These are phyloP conservation scores for Saccharomycopsis babjevae DNA, from an alignment of 805 yeast genomes.

Conservation along the genomic window DNA sequence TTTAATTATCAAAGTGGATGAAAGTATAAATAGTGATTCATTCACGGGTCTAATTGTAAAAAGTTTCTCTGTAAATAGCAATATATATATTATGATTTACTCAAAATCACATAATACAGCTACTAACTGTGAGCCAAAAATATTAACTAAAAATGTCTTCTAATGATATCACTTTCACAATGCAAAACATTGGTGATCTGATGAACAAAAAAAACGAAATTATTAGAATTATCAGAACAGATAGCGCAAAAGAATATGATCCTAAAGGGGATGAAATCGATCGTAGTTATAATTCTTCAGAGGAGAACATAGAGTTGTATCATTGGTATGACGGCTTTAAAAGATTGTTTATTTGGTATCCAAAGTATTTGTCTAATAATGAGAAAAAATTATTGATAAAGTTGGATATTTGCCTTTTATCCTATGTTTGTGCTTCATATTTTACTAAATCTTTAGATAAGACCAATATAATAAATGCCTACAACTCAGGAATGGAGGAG, in stretches of 20 bases:
- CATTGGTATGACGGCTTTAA: not conserved
- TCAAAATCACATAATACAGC: too few relatives aligned
- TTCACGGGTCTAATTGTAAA: not conserved
- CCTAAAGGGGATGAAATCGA: not conserved
- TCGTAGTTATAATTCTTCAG: not conserved
- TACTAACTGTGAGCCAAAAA: not conserved
- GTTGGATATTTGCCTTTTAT: constrained; percentile 42
- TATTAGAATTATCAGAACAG: too few relatives aligned
- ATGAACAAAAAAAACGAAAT: not conserved
- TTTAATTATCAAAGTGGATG: too few relatives aligned
- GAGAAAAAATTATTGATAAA: constrained; percentile 38
- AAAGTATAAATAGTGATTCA: too few relatives aligned
- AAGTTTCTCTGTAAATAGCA: not conserved
- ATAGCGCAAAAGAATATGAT: not conserved
- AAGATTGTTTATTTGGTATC: constrained; percentile 1
- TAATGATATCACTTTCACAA: too few relatives aligned
- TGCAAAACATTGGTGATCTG: not conserved
- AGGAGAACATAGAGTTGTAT: not conserved
- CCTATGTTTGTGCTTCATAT: constrained; percentile 57
- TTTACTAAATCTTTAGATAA: constrained; percentile 49
- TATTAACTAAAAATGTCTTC: not conserved
- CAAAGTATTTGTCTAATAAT: constrained; percentile 15
- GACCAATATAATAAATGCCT: constrained; percentile 53
- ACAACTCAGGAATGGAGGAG: constrained; percentile 52
- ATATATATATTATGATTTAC: not conserved